These are phyloP conservation scores for Jatropha multifida DNA, from an alignment of 441 rosid species.

Conservation along the genomic window DNA sequence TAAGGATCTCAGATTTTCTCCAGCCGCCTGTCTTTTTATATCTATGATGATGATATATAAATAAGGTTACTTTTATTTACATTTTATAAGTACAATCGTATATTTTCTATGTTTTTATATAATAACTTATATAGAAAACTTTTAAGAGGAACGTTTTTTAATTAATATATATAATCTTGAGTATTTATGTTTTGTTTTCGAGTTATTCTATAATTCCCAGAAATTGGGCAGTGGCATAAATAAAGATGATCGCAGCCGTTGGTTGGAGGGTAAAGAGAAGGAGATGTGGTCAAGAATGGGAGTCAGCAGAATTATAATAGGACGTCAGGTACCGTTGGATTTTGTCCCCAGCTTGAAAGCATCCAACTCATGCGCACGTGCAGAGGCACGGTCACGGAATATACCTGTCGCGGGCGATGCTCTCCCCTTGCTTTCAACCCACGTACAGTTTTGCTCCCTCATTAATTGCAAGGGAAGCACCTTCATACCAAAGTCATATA, in stretches of 20 bases:
- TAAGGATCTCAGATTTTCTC: too few relatives aligned
- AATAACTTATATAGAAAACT: too few relatives aligned
- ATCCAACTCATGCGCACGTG: constrained; percentile 52
- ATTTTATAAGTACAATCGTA: too few relatives aligned
- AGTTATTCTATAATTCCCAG: constrained; percentile 3
- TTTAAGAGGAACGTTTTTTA: too few relatives aligned
- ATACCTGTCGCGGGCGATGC: constrained; percentile 12
- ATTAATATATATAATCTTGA: too few relatives aligned
- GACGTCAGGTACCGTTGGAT: constrained; percentile 47
- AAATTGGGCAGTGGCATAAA: not conserved
- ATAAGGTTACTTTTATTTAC: too few relatives aligned
- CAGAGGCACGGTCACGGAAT: constrained; percentile 30
- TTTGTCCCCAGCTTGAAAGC: constrained; percentile 36
- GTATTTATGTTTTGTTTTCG: too few relatives aligned
- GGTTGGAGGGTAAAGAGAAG: not conserved
- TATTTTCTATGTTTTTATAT: too few relatives aligned
- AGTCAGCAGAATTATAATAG: constrained; percentile 31
- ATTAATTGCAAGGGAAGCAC: not conserved
- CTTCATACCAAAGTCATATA: constrained; percentile 6
- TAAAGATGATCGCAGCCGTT: constrained; percentile 3
- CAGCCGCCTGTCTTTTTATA: too few relatives aligned
- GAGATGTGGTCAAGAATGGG: not conserved
- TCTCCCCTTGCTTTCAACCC: constrained; percentile 11
- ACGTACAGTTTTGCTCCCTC: constrained; percentile 14
- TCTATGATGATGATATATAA: too few relatives aligned